Evolutionary conservation across 345 rosid genomes (phyloP).

Genomic region (Arabidopsis arenosa): DNA sequence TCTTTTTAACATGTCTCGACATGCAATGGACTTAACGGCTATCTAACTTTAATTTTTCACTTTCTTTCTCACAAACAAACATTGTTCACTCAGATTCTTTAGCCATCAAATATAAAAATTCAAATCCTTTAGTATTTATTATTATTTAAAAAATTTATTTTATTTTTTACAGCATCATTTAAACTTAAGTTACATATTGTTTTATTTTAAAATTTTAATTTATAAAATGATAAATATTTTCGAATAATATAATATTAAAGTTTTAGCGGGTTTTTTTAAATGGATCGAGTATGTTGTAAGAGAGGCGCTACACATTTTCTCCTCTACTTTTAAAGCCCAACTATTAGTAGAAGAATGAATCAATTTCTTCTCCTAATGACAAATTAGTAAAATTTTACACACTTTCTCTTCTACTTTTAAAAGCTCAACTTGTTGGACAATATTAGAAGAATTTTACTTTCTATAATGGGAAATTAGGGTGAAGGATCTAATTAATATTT

Average conservation of each 20-base stretch:
- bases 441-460: background rate
- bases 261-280: constrained; percentile 12
- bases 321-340: background rate
- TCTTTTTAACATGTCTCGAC: constrained; percentile 54
- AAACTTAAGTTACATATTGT: too few species aligned
- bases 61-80: constrained; percentile 26
- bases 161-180: too few species aligned
- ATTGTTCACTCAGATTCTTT: background rate
- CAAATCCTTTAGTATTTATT: background rate
- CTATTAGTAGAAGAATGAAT: background rate
- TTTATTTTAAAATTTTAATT: background rate
- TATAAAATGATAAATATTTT: background rate
- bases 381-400: background rate
- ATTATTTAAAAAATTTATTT: background rate
- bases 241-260: background rate
- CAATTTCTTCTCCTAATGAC: background rate
- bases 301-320: background rate
- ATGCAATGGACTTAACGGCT: constrained; percentile 60
- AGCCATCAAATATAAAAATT: background rate
- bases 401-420: background rate
- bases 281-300: background rate
- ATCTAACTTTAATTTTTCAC: constrained; percentile 4
- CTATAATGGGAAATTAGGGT: background rate
- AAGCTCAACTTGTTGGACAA: constrained; percentile 3
- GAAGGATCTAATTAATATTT: background rate